Evolutionary conservation across 139 green algal genomes (phyloP), one percentile per base, ranked within the genome.

Genomic region (Deuterostichococcus epilithicus): DNA sequence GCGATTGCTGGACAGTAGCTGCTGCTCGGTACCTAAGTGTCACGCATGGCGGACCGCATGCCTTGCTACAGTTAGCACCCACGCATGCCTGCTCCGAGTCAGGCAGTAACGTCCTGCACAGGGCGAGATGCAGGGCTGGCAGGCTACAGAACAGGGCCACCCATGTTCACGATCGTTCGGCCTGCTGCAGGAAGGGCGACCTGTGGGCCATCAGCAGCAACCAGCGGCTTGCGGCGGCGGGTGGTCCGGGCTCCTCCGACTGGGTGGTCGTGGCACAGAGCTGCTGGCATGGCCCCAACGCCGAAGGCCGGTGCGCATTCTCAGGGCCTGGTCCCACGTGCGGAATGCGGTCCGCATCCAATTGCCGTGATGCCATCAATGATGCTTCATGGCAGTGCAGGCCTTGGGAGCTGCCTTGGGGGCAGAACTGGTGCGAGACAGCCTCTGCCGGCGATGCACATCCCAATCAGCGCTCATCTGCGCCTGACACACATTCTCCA

Each of bases 261-360:
- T 91, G 81, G 81, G 13, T 75, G 8, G 39, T 69, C 1, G 30
- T 89, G n/a, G 81, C 75, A 0, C 67, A 77, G 60, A 80, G 45
- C 73, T 75, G 88, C 38, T 97, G 92, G 92, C 89, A 94, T 80
- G 92, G 88, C 0, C 92, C 92, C 18, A 92, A 94, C 81, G 74
- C 88, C 28, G 92, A 95, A 15, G 92, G 92, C 47, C 93, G 88
- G 87, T 89, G 65, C 35, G 26, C 1, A 20, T 30, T n/a, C n/a
- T n/a, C n/a, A 45, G 28, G 23, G 22, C 70, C 2, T 39, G 20
- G 15, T 6, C 39, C 37, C 38, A 26, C 37, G 18, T 18, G 22
- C 28, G 1, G 5, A 22, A 63, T 10, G 25, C 3, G 42, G 5
- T 26, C 20, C 5, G 35, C 70, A 65, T 70, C 3, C 52, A 70